Conservation (phyloP, 306 rosid genomes). For the Castanea sativa region DNA sequence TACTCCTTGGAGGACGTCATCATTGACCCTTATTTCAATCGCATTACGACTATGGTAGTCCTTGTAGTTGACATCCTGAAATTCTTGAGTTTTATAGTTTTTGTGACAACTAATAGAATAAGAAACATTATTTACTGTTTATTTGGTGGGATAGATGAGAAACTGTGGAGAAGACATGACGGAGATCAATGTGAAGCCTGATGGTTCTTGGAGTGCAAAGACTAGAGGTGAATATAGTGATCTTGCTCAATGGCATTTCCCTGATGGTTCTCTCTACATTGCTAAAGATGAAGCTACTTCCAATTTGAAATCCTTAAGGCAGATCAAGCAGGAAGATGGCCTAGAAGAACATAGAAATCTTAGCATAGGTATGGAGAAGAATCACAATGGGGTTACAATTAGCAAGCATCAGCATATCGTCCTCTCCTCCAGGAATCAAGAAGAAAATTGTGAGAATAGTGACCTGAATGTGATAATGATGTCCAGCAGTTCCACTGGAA, state of each 20-base stretch:
- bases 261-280: slow-evolving; percentile 56
- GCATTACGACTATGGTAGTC: slow-evolving; percentile 71
- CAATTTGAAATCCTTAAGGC: slow-evolving; percentile 48
- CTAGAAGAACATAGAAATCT: slow-evolving; percentile 64
- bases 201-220: slow-evolving; percentile 95
- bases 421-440: slow-evolving; percentile 57
- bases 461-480: slow-evolving; percentile 77
- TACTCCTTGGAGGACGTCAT: slow-evolving; percentile 81
- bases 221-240: slow-evolving; percentile 62
- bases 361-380: slow-evolving; percentile 68
- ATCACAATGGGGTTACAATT: slow-evolving; percentile 60
- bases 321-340: slow-evolving; percentile 74
- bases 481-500: slow-evolving; percentile 96
- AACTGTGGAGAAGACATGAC: slow-evolving; percentile 84
- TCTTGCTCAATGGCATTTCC: slow-evolving; percentile 78
- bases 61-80: not conserved
- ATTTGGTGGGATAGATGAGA: slow-evolving; percentile 59
- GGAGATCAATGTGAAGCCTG: slow-evolving; percentile 93
- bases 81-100: not conserved
- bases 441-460: slow-evolving; percentile 48
- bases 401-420: slow-evolving; percentile 61
- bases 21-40: slow-evolving; percentile 90
- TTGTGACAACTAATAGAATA: not conserved
- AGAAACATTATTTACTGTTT: slow-evolving; percentile 19
- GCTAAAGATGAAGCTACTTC: slow-evolving; percentile 41